Base-by-base conservation (phyloP, 768 basidiomycete genomes). In the Tricholoma flavovirens region DNA sequence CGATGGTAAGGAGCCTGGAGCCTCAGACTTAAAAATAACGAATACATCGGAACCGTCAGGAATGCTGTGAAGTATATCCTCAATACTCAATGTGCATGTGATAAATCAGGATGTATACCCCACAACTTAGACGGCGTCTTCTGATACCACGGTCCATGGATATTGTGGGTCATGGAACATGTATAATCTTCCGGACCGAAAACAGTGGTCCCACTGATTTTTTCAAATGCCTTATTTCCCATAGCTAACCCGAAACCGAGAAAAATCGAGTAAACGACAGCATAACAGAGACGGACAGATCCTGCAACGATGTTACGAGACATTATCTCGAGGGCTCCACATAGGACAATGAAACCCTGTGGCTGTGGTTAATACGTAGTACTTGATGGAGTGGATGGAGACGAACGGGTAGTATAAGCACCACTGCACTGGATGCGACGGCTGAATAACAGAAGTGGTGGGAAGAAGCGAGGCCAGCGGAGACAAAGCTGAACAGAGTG, bases 201-300 rank as follows among this genome's bases (percentile, higher is more conserved):
- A 8, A 87, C 71, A 7, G 67, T 50, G 2, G 67, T 67, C 3
- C 75, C 71, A 0, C 84, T 79, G 33, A 90, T 77, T 53, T 75
- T 78, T 50, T 79, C 71, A 63, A 83, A 94, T 3, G 88, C 65
- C 58, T 88, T 77, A 0, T 83, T 84, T 3, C 92, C 90, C 46
- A 93, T 89, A 0, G 89, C 82, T 9, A 93, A 81, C 4, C 93
- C 92, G 66, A 94, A 90, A 0, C 87, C 86, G 7, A 88, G 75
- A 67, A 86, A 86, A 15, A 86, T 74, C n/a, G 87, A 84, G 64
- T 93, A 94, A 55, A 88, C 78, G 52, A 89, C 76, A 22, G 88
- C 81, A 63, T 88, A 93, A 61, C 88, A 88, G 14, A 93, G 75
- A 36, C 90, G 79, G 30, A 93, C 90, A 10, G 89, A 86, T n/a